Conservation (phyloP, 352 stramenopile genomes). For the Globisporangium sylvaticum region DNA sequence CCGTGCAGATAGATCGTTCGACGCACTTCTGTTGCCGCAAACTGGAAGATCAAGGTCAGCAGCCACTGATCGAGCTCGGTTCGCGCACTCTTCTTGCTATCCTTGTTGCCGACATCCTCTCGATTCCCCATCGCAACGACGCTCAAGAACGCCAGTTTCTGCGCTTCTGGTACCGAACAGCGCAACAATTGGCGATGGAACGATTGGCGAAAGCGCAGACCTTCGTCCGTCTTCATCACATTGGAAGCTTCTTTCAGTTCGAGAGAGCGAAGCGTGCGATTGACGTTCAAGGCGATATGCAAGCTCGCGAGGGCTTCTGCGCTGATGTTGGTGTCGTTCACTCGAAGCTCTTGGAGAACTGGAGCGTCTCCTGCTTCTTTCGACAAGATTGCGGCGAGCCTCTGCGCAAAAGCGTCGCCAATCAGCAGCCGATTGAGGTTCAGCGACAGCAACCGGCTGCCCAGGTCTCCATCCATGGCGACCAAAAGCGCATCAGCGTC, state of each 20-base stretch:
- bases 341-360: conserved; percentile 7
- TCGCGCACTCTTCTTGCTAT: background rate
- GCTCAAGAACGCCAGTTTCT: conserved; percentile 2
- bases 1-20: conserved; percentile 2
- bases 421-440: conserved; percentile 7
- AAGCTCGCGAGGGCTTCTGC: background rate
- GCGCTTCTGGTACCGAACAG: background rate
- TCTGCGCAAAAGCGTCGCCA: background rate
- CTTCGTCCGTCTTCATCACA: background rate
- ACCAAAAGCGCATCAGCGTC: background rate
- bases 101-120: background rate
- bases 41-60: conserved; percentile 1
- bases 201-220: background rate
- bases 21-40: background rate
- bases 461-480: background rate
- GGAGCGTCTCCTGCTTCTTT: background rate
- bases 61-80: background rate
- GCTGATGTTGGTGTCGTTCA: conserved; percentile 1
- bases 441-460: background rate
- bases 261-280: background rate
- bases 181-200: background rate
- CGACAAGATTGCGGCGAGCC: background rate
- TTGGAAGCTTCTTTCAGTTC: background rate
- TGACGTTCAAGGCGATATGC: background rate
- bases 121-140: background rate